Conservation (phyloP, 257 asterid species). For the Linaria vulgaris region DNA sequence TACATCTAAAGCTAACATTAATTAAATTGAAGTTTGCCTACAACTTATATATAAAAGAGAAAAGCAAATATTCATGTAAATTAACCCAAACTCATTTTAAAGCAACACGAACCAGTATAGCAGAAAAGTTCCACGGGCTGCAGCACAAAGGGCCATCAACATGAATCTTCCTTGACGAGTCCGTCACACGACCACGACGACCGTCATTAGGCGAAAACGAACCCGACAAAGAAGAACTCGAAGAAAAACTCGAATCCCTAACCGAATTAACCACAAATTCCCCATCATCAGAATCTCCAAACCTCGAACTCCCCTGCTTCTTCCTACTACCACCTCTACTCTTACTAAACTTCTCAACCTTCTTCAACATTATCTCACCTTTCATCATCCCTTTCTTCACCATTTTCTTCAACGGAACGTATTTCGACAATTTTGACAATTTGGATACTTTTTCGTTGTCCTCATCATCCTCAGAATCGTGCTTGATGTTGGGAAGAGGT, state of each 20-base stretch:
- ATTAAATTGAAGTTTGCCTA: too few species aligned
- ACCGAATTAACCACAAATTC: conserved; percentile 25
- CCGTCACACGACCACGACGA: conserved; percentile 18
- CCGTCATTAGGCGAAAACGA: conserved; percentile 32
- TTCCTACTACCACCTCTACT: conserved; percentile 23
- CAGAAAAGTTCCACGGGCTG: conserved; percentile 47
- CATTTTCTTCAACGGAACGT: conserved; percentile 35
- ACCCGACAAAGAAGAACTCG: conserved; percentile 40
- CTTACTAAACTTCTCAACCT: conserved; percentile 25
- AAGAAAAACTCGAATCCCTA: conserved; percentile 39
- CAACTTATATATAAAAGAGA: not conserved
- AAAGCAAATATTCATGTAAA: not conserved
- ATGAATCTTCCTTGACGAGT: conserved; percentile 28
- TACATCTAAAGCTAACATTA: too few species aligned
- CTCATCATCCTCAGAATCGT: too few species aligned
- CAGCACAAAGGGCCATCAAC: conserved; percentile 50
- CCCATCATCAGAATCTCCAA: conserved; percentile 42
- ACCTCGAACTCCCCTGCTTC: conserved; percentile 30
- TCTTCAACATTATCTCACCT: too few species aligned
- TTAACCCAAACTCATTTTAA: not conserved
- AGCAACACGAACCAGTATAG: conserved; percentile 46
- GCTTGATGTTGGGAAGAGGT: conserved; percentile 46
- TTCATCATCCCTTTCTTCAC: conserved; percentile 28
- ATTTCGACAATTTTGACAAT: conserved; percentile 18
- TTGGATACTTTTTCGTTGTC: conserved; percentile 15